phyloP scores from a whole-genome alignment of 257 asterid species.

The Nicotiana tomentosiformis region DNA sequence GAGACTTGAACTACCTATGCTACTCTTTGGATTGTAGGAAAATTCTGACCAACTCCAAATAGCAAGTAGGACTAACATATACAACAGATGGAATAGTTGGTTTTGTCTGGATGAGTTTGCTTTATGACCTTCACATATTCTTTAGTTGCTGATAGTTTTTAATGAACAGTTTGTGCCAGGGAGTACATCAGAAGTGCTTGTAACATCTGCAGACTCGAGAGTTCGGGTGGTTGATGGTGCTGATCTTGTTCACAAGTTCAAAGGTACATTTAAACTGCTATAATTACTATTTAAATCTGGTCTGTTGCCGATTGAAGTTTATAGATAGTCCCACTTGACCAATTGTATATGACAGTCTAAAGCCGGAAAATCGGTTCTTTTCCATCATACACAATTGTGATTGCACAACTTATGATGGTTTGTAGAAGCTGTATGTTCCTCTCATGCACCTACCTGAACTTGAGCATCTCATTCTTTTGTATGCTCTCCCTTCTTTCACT shows the following conservation, averaged over 20 bases:
- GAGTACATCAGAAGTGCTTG: slow-evolving; percentile 86
- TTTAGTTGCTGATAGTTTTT: slow-evolving; percentile 22
- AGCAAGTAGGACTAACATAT: background rate
- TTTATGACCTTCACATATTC: background rate
- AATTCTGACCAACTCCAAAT: background rate
- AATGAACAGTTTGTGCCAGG: slow-evolving; percentile 83
- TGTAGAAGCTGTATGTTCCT: background rate
- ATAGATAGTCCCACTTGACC: background rate
- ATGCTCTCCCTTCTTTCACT: background rate
- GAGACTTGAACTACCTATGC: background rate
- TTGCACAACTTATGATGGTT: background rate
- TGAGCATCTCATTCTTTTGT: background rate
- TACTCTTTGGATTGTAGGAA: background rate
- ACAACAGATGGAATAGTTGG: background rate
- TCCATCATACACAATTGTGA: background rate
- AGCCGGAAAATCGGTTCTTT: background rate
- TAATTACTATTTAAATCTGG: background rate
- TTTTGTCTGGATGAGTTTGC: background rate
- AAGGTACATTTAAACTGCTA: slow-evolving; percentile 42
- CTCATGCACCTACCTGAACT: too few relatives aligned
- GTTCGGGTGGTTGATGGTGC: slow-evolving; percentile 75
- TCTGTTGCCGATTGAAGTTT: background rate
- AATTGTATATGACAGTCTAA: background rate
- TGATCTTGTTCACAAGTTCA: slow-evolving; percentile 91
- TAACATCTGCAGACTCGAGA: slow-evolving; percentile 96